Evolutionary conservation across 441 rosid genomes (phyloP).

Genomic region (Populus tomentosa): DNA sequence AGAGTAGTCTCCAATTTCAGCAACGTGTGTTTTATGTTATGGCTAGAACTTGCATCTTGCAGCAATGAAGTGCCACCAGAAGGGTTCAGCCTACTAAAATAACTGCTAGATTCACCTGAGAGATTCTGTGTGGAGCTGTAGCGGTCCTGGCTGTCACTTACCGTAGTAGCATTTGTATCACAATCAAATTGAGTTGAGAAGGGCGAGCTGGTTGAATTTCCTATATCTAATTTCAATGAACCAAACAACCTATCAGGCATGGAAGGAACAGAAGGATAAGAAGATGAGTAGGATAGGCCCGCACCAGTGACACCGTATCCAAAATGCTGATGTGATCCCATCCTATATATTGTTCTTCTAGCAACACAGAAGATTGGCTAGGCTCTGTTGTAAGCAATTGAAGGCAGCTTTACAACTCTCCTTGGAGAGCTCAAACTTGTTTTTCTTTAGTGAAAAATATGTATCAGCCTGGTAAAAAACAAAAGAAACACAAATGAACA

Average conservation of each 20-base stretch:
- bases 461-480: constrained; percentile 25
- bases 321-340: constrained; percentile 41
- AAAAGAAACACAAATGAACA: constrained; percentile 1
- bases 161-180: constrained; percentile 23
- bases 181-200: constrained; percentile 34
- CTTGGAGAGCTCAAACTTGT: not conserved
- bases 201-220: constrained; percentile 46
- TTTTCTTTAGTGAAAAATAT: not conserved
- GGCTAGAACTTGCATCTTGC: constrained; percentile 30
- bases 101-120: constrained; percentile 39
- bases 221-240: constrained; percentile 27
- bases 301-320: constrained; percentile 32
- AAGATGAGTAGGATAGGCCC: constrained; percentile 36
- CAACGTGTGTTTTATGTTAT: constrained; percentile 32
- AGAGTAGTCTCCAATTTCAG: constrained; percentile 49
- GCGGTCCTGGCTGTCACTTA: constrained; percentile 50
- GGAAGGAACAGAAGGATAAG: constrained; percentile 33
- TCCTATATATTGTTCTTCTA: constrained; percentile 27
- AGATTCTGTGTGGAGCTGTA: constrained; percentile 40
- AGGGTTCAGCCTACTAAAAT: constrained; percentile 32
- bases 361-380: not conserved
- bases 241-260: constrained; percentile 35
- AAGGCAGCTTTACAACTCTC: not conserved
- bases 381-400: not conserved
- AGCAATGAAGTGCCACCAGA: constrained; percentile 24